Percentiles rank a stretch among this genome's conserved stretches.
Evolutionary conservation across 2,329 filamentous ascomycete genomes (phyloP).

Genomic region (Metarhizium rileyi): DNA sequence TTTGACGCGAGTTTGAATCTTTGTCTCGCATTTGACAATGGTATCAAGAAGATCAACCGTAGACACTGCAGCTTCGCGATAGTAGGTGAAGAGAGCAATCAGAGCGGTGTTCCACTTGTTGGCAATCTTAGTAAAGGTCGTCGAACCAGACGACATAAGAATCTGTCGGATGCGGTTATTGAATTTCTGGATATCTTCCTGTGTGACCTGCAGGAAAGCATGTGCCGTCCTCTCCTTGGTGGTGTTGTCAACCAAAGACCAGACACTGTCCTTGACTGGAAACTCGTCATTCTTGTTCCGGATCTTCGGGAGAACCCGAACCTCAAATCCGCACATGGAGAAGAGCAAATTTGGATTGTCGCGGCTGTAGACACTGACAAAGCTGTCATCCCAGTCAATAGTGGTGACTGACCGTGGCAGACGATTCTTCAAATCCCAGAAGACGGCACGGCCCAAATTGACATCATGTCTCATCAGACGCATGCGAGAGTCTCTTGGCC

Average conservation of each 20-base stretch:
- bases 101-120: constrained; percentile 99
- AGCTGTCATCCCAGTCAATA: constrained; percentile 98
- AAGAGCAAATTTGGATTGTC: constrained; percentile 97
- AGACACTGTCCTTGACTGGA: constrained; percentile 94
- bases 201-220: constrained; percentile 93
- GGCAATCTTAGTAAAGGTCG: constrained; percentile 98
- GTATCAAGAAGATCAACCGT: constrained; percentile 91
- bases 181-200: constrained; percentile 97
- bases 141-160: constrained; percentile 98
- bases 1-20: constrained; percentile 98
- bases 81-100: constrained; percentile 97
- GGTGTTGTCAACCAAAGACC: constrained; percentile 92
- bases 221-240: constrained; percentile 96
- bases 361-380: constrained; percentile 93
- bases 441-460: constrained; percentile 91
- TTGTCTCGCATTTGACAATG: constrained; percentile 98
- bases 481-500: constrained; percentile 97
- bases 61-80: constrained; percentile 92
- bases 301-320: constrained; percentile 89
- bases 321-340: constrained; percentile 97
- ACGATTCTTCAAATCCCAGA: constrained; percentile 98
- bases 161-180: constrained; percentile 98
- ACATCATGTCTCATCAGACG: constrained; percentile 97
- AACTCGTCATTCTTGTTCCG: constrained; percentile 95
- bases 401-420: constrained; percentile 91